Conservation (phyloP, 139 green algal genomes). For the Picochlorum sp. region DNA sequence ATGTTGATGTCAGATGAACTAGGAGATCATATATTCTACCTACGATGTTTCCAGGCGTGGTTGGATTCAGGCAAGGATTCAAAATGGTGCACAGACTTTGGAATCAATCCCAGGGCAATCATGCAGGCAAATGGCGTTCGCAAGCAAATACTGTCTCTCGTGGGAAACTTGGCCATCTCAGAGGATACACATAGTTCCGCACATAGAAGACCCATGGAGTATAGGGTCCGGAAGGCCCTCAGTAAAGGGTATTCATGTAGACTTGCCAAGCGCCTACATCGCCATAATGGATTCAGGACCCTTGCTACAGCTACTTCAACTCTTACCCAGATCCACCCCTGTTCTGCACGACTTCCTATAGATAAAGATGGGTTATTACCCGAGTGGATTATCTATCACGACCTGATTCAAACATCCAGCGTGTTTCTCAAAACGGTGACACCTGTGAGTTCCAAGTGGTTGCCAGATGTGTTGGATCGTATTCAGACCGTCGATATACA, state of each 20-base stretch:
- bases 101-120: constrained; percentile 70
- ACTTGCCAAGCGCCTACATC: constrained; percentile 68
- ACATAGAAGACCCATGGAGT: neutral
- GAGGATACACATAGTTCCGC: too few relatives aligned
- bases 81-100: constrained; percentile 39
- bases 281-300: constrained; percentile 88
- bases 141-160: constrained; percentile 58
- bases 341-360: constrained; percentile 36
- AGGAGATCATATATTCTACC: constrained; percentile 81
- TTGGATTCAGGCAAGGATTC: constrained; percentile 24
- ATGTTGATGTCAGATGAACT: constrained; percentile 48
- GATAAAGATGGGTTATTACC: constrained; percentile 86
- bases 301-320: constrained; percentile 34
- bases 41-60: constrained; percentile 75
- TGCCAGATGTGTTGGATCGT: constrained; percentile 55
- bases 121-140: constrained; percentile 76
- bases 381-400: constrained; percentile 90
- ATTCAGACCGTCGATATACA: constrained; percentile 60
- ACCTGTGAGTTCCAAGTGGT: constrained; percentile 59
- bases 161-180: too few relatives aligned
- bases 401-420: constrained; percentile 67
- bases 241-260: constrained; percentile 74
- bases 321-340: constrained; percentile 57
- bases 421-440: constrained; percentile 77
- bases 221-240: constrained; percentile 45